A percentile compares a stretch with the other conserved stretches of the same genome.
phyloP scores from a whole-genome alignment of 2,329 filamentous ascomycete genomes.

The Claviceps spartinae region DNA sequence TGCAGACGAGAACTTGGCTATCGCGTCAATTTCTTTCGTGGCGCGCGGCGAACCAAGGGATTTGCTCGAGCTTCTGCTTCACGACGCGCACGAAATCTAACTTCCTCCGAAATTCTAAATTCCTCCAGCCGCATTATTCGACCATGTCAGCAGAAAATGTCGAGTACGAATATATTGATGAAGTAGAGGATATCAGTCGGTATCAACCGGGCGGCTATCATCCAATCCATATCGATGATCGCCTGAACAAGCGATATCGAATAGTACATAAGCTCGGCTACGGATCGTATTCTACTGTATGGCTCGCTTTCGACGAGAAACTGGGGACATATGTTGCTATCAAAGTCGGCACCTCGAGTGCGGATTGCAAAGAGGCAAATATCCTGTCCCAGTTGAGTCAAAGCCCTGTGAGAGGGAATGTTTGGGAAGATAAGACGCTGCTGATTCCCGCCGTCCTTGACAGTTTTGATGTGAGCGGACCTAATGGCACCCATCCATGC shows the following conservation, averaged over 20 bases:
- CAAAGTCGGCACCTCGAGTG: conserved; percentile 8
- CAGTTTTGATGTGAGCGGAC: neutral
- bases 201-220: too few species aligned
- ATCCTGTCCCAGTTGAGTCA: conserved; percentile 8
- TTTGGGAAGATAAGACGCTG: conserved; percentile 13
- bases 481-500: conserved; percentile 17
- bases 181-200: too few species aligned
- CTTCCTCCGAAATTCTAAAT: too few species aligned
- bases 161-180: too few species aligned
- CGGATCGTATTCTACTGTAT: neutral
- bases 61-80: too few species aligned
- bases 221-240: too few species aligned
- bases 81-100: too few species aligned
- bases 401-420: neutral
- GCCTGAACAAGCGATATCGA: neutral
- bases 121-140: too few species aligned
- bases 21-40: too few species aligned
- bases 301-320: neutral
- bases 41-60: too few species aligned
- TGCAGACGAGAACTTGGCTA: too few species aligned
- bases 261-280: conserved; percentile 1
- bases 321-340: conserved; percentile 15
- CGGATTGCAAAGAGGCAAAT: conserved; percentile 12
- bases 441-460: conserved; percentile 8
- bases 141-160: too few species aligned